Base-by-base conservation (phyloP, 2,329 filamentous ascomycete species). In the Ophiosphaerella narmari region DNA sequence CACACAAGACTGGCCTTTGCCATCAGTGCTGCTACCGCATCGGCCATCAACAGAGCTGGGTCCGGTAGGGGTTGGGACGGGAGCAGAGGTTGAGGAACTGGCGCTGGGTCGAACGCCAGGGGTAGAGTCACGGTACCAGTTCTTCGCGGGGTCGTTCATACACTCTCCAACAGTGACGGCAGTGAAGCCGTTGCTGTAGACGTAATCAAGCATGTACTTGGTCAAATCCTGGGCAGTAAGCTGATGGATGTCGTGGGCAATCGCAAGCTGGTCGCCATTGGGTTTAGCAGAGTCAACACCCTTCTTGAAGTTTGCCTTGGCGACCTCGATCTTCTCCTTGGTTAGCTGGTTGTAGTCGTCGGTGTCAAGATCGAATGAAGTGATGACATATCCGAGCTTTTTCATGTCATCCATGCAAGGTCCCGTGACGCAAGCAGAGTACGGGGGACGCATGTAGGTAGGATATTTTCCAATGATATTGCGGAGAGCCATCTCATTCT, bases 341-440 rank as follows among this genome's bases (percentile, higher is more conserved):
- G 61, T 65, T 35, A 67, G 51, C 21, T 73, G 62, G 46, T 67
- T 63, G 52, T 72, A 71, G 49, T 70, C 59, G 44, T 82, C 79
- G 2, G 83, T 79, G 60, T 86, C 83, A 32, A 86, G 70, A 56
- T 86, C 81, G 62, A 85, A 77, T 57, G 82, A 86, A 54, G 83
- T 80, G 57, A 85, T 75, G 56, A 83, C 82, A 73, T 85, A 86
- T 46, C 80, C 80, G 41, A 86, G 66, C 34, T 59, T 63, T 11
- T 70, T 59, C 57, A 77, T 56, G 39, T 73, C 66, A n/a, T 59
- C 54, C 59, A 70, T 64, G 63, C 76, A 79, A 7, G 68, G 73
- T 3, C 63, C 70, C 4, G 23, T 31, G n/a, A 50, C 55, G 62
- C 78, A 80, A 50, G 77, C 76, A 72, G 73, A 77, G 59, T 78